phyloP scores from a whole-genome alignment of 305 asterid genomes.

The Plantago lanceolata region DNA sequence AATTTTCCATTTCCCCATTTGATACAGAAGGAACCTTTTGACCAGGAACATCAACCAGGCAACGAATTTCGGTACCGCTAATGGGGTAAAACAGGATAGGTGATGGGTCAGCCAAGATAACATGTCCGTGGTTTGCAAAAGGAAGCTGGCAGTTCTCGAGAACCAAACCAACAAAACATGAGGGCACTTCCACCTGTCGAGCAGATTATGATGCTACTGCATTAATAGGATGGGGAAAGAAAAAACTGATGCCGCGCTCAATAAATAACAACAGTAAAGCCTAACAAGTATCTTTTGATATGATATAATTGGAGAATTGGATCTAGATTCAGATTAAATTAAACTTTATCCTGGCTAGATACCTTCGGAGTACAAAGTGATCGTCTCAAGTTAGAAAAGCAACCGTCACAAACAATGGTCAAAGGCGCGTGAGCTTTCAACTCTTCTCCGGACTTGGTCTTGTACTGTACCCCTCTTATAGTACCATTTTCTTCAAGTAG shows the following conservation, averaged over 20 bases:
- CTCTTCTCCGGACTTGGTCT: constrained; percentile 60
- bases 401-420: constrained; percentile 85
- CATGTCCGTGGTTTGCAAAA: constrained; percentile 75
- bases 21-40: constrained; percentile 75
- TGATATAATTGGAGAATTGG: not conserved
- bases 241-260: not conserved
- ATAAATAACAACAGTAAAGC: not conserved
- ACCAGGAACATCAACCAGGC: constrained; percentile 88
- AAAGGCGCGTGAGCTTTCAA: constrained; percentile 67
- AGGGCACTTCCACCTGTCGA: constrained; percentile 78
- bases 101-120: constrained; percentile 79
- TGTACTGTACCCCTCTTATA: constrained; percentile 76
- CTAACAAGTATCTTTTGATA: not conserved
- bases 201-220: constrained; percentile 13
- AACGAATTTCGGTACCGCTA: constrained; percentile 79
- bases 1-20: constrained; percentile 72
- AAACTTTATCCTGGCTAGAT: constrained; percentile 1
- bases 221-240: not conserved
- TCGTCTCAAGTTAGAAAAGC: constrained; percentile 82
- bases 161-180: constrained; percentile 82
- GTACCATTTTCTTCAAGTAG: constrained; percentile 71
- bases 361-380: constrained; percentile 81
- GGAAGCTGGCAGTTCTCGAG: constrained; percentile 79
- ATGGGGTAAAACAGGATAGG: constrained; percentile 86
- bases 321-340: not conserved